Evolutionary conservation across 2,329 filamentous ascomycete species (phyloP).

Genomic region (Cryphonectria carpinicola): DNA sequence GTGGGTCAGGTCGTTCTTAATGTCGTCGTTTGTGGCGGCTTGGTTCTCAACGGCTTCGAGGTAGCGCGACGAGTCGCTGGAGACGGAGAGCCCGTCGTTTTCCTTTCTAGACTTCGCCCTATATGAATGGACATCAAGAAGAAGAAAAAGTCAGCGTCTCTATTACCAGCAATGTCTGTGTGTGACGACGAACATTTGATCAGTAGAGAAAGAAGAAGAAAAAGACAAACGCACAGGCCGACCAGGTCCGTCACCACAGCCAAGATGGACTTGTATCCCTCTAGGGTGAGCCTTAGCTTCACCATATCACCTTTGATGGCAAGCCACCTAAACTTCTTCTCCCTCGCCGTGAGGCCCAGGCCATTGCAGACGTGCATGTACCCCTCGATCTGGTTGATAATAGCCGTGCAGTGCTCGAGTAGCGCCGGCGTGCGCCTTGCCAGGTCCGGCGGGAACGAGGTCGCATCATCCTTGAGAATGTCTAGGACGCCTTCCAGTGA

Average conservation of each 20-base stretch:
- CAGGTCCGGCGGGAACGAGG: slow-evolving; percentile 41
- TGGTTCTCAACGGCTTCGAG: slow-evolving; percentile 8
- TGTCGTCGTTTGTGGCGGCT: slow-evolving; percentile 26
- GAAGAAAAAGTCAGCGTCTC: slow-evolving; percentile 6
- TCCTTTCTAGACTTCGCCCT: slow-evolving; percentile 30
- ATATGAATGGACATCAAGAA: background rate
- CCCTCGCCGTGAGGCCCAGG: slow-evolving; percentile 38
- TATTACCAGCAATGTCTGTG: background rate
- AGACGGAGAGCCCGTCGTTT: slow-evolving; percentile 27
- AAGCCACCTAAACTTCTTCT: slow-evolving; percentile 45
- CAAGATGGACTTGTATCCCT: slow-evolving; percentile 44
- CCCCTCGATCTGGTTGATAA: slow-evolving; percentile 43
- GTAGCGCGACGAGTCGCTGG: slow-evolving; percentile 23
- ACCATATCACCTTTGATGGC: slow-evolving; percentile 39
- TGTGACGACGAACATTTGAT: background rate
- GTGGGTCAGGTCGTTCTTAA: slow-evolving; percentile 37
- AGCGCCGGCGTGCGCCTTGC: slow-evolving; percentile 42
- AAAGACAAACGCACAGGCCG: slow-evolving; percentile 40
- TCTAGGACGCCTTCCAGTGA: slow-evolving; percentile 45
- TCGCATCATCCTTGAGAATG: slow-evolving; percentile 45
- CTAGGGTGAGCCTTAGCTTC: slow-evolving; percentile 40
- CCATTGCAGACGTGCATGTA: slow-evolving; percentile 40
- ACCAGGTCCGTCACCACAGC: slow-evolving; percentile 47
- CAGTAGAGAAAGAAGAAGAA: background rate
- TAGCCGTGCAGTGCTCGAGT: slow-evolving; percentile 40